Base-by-base conservation (phyloP, 2,329 filamentous ascomycete genomes). In the Alternaria ethzedia region DNA sequence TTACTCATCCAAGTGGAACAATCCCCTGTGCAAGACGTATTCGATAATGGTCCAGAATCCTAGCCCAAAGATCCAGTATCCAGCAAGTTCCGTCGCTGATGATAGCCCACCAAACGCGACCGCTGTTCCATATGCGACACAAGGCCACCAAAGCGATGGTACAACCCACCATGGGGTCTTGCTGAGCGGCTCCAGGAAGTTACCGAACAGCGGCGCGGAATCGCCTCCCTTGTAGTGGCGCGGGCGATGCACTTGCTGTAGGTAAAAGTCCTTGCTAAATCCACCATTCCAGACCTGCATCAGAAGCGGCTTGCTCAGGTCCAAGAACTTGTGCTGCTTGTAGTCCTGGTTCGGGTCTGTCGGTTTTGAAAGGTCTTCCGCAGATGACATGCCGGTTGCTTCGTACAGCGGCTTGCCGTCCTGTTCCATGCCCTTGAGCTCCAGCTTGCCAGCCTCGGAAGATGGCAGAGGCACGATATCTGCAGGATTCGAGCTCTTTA, bases 131-230 rank as follows among this genome's bases (percentile, higher is more conserved):
- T 94, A 97, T 10, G 83, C 73, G 45, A 97, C 87, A 17, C 85
- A 87, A n/a, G 96, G 96, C 45, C 96, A 78, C 96, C 96, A 99
- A 2, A 97, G 64, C 0, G 85, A 85, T 3, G 96, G 96, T 11
- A 99, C 86, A 47, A 97, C 80, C 89, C 91, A 99, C 96, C 96
- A 99, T 2, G 96, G 88, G 3, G 96, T 99, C 85, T 94, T 91
- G 80, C 90, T 94, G 63, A 99, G 83, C n/a, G 96, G 96, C 82
- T 99, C 96, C n/a, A 99, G 85, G 79, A 99, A 97, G 82, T 99
- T 98, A 64, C 96, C 96, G 81, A 99, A 99, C 23, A 99, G 83
- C 20, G 96, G 96, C 41, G 96, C 96, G 7, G 94, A 97, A 66
- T 89, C 89, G 62, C 96, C 96, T 69, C 95, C 95, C 78, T 90